Evolutionary conservation across 2,329 filamentous ascomycete species (phyloP), one percentile per base, ranked within the genome.

Genomic region (Fusarium fujikuroi): DNA sequence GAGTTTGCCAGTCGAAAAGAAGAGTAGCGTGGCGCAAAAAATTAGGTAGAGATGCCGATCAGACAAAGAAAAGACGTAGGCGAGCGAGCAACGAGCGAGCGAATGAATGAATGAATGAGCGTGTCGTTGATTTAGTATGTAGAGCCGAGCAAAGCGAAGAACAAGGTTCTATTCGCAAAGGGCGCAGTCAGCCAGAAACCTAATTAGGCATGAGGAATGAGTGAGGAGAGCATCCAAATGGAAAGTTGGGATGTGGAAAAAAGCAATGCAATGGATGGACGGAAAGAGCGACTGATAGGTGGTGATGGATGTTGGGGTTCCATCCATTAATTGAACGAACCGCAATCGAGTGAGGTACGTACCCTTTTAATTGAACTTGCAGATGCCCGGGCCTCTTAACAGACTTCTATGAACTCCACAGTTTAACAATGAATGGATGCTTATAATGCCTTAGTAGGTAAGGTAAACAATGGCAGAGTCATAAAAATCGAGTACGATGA

Each of bases 1-100:
- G 47, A 65, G 47, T 60, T 47, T 59, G 66, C 67, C 58, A 64
- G 70, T 69, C 53, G 70, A 70, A 37, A 64, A 60, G 65, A 60
- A 69, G 68, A n/a, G 42, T 53, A 74, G 59, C 57, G 76, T 75
- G 70, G 74, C 69, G 73, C 69, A 73, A 74, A 71, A 54, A 67
- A 66, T 54, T 46, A 59, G 58, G 60, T 53, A 54, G 56, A 63
- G 64, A 70, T 64, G 66, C 60, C 64, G 63, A 71, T 68, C 58
- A 54, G 66, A 74, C 67, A 69, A 72, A 70, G 52, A 64, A 69
- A 64, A 52, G 62, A 63, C 50, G 64, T 40, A 57, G 50, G 57
- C 58, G 47, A 65, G 60, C 53, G 54, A 69, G 44, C 43, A 61
- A 66, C 50, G 62, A 76, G 66, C 57, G 72, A 70, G 59, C 60